Conservation (phyloP, 495 filamentous ascomycete species). For the Aspergillus sparsus region DNA sequence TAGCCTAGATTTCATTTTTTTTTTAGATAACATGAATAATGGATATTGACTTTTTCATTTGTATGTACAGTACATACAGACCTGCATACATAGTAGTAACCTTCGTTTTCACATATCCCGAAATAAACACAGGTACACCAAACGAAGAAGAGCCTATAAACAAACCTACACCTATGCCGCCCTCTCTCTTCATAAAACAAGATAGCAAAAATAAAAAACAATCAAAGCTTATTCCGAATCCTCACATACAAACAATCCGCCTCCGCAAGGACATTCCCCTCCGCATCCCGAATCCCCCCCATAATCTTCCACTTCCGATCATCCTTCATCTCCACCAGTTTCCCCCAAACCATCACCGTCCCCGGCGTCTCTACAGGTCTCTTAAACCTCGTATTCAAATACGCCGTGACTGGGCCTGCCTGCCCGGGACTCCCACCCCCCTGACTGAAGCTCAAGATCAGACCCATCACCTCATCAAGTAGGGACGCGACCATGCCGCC, state of each 20-base stretch:
- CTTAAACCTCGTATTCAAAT: constrained; percentile 57
- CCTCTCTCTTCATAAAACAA: too few relatives aligned
- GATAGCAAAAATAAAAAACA: background rate
- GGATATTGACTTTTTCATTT: too few relatives aligned
- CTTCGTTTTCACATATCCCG: too few relatives aligned
- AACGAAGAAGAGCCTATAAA: too few relatives aligned
- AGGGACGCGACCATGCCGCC: constrained; percentile 53
- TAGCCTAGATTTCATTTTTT: too few relatives aligned
- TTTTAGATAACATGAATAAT: too few relatives aligned
- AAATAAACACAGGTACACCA: too few relatives aligned
- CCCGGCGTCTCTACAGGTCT: constrained; percentile 55
- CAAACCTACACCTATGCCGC: too few relatives aligned
- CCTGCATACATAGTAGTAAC: too few relatives aligned
- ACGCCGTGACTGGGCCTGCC: constrained; percentile 51
- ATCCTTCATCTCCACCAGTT: constrained; percentile 35
- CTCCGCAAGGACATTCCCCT: constrained; percentile 42
- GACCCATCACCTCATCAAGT: constrained; percentile 58
- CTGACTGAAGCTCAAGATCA: constrained; percentile 37
- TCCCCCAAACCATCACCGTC: constrained; percentile 52
- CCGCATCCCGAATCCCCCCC: constrained; percentile 42
- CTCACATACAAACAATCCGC: constrained; percentile 50
- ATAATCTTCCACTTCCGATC: constrained; percentile 50
- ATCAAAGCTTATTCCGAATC: constrained; percentile 30
- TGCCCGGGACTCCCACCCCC: constrained; percentile 6
- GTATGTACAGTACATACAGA: too few relatives aligned